These are phyloP conservation scores for Zygotorulaspora sp. DNA, from an alignment of 805 yeast genomes.

Conservation along the genomic window DNA sequence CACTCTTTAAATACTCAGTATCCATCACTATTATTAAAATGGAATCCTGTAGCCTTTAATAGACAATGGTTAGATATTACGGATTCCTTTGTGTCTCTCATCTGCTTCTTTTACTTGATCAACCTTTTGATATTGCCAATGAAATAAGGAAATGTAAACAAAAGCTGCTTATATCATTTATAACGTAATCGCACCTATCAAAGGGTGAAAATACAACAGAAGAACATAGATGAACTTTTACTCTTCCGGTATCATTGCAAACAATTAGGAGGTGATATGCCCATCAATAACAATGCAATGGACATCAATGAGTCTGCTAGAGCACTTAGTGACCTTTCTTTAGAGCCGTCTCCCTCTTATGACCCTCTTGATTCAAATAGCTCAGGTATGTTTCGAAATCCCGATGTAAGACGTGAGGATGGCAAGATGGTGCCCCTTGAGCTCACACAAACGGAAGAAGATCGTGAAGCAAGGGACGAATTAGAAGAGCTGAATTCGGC, in stretches of 20 bases:
- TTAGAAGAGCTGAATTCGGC: conserved; percentile 18
- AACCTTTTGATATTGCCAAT: too few relatives aligned
- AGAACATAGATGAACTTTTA: too few relatives aligned
- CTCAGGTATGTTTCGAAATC: conserved; percentile 17
- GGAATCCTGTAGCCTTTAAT: too few relatives aligned
- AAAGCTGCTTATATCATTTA: too few relatives aligned
- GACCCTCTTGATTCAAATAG: conserved; percentile 18
- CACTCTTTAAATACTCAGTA: conserved; percentile 33
- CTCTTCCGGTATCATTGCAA: too few relatives aligned
- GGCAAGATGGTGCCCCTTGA: conserved; percentile 2
- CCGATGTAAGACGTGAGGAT: conserved; percentile 7
- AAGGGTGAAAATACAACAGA: not conserved
- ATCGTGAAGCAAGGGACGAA: conserved; percentile 9
- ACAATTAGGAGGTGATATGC: too few relatives aligned
- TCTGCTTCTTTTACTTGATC: too few relatives aligned
- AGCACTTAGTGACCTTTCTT: conserved; percentile 21
- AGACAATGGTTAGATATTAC: too few relatives aligned
- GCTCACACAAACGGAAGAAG: conserved; percentile 7
- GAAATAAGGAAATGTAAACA: conserved; percentile 1
- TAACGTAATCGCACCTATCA: too few relatives aligned
- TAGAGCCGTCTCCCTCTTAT: conserved; percentile 29
- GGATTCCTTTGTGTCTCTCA: too few relatives aligned
- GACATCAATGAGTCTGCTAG: conserved; percentile 9
- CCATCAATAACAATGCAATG: conserved; percentile 5
- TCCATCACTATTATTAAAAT: conserved; percentile 10